phyloP scores from a whole-genome alignment of 768 basidiomycete genomes.

The Lactifluus rugatus region DNA sequence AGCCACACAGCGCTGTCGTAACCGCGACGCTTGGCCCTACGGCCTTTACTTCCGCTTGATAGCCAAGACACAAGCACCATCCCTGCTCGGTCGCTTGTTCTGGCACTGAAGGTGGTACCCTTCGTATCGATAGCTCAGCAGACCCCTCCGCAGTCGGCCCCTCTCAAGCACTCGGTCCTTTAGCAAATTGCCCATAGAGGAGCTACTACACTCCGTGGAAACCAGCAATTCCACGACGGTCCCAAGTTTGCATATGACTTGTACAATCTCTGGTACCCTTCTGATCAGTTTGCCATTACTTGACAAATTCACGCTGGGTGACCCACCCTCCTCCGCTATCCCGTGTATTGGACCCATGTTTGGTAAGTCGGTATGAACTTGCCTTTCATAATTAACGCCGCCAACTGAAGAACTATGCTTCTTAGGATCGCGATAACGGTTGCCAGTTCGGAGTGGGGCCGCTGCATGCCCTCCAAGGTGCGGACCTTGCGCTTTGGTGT shows the following conservation, averaged over 20 bases:
- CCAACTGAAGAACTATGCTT: background rate
- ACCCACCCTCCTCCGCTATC: background rate
- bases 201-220: background rate
- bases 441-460: background rate
- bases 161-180: background rate
- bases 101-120: background rate
- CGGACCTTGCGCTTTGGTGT: background rate
- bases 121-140: background rate
- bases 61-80: background rate
- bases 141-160: background rate
- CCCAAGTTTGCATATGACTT: background rate
- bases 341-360: background rate
- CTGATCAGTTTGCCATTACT: background rate
- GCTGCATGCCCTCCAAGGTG: slow-evolving; percentile 1
- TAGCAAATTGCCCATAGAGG: background rate
- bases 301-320: background rate
- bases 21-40: background rate
- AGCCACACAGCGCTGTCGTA: background rate
- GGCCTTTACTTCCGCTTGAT: background rate
- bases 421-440: background rate
- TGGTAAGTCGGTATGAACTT: background rate
- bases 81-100: background rate
- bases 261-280: background rate
- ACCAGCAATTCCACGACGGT: background rate
- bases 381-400: background rate